Evolutionary conservation across 106 monocot genomes (phyloP), one percentile per base, ranked within the genome.

Genomic region (Apostasia shenzhenica): DNA sequence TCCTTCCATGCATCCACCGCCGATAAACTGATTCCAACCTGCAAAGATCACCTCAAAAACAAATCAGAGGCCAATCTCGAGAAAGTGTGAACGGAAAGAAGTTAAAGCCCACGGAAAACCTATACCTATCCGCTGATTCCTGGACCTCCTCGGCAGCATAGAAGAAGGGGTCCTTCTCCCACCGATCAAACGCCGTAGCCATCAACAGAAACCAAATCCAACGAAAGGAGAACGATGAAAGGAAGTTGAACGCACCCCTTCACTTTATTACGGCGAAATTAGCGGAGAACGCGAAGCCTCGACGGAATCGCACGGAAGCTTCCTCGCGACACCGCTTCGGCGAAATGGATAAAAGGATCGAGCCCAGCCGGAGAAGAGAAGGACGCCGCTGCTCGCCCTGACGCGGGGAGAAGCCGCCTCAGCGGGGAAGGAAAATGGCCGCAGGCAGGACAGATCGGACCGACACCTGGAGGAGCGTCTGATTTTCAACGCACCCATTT

Each of bases 101-200:
- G 50, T 48, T 10, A 61, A 39, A 41, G n/a, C 14, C 9, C 60
- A 52, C 11, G 7, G 57, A 39, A 45, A 69, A 12, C 59, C 10
- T 2, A 46, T 57, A 88, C 88, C 84, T 81, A 37, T 88, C 88
- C 8, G 84, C 70, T 37, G 88, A 88, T 67, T 85, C 84, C 69
- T 88, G 88, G 46, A 88, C 88, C 65, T 88, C 88, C 81, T 88
- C 88, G 38, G 88, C 88, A 2, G 88, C 84, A 54, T 71, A 56
- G 70, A 88, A 88, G 76, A 88, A 88, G 39, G 82, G 81, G 48
- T 88, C 88, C 79, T 88, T 84, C 79, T 88, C 79, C 88, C 88
- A 88, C 26, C 75, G 75, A 65, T 85, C 84, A 50, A 88, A 88
- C 26, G 68, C 64, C 67, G 88, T 81, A 1, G 78, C 84, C 88